Conservation (phyloP, 768 basidiomycete species). For the Kwoniella bestiolae region DNA sequence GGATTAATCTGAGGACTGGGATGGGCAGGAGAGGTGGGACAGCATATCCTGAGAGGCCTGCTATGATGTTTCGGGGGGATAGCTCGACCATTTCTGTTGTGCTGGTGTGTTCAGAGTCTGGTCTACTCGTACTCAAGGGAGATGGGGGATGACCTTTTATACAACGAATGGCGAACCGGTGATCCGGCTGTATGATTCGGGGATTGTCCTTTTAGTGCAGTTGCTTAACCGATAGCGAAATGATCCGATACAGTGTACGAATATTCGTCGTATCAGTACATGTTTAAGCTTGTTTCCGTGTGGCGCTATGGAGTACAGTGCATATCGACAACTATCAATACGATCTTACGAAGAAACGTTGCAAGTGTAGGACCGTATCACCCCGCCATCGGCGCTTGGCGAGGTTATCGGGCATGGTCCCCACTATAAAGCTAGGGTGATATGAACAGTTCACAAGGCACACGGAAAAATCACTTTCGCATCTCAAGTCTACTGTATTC, state of each 20-base stretch:
- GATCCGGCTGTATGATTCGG: not conserved
- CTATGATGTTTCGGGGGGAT: conserved; percentile 1
- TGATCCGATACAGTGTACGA: no score
- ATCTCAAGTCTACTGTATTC: not conserved
- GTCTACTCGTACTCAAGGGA: no score
- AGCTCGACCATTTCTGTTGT: conserved; percentile 14
- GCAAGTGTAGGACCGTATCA: no score
- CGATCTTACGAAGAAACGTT: no score
- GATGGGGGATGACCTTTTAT: no score
- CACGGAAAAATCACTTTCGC: no score
- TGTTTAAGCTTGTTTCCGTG: conserved; percentile 2
- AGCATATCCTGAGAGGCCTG: conserved; percentile 8
- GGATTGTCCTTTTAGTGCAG: not conserved
- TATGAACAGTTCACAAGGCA: no score
- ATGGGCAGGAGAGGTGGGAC: conserved; percentile 8
- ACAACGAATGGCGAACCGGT: not conserved
- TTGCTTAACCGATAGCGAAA: not conserved
- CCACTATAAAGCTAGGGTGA: no score
- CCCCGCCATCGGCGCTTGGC: no score
- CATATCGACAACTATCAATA: no score
- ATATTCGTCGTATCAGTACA: not conserved
- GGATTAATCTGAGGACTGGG: not conserved
- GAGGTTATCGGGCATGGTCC: no score
- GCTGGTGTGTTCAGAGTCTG: no score
- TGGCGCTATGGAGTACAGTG: not conserved